Base-by-base conservation (phyloP, 371 early-diverging fungal species). In the Lichtheimia ramosa region DNA sequence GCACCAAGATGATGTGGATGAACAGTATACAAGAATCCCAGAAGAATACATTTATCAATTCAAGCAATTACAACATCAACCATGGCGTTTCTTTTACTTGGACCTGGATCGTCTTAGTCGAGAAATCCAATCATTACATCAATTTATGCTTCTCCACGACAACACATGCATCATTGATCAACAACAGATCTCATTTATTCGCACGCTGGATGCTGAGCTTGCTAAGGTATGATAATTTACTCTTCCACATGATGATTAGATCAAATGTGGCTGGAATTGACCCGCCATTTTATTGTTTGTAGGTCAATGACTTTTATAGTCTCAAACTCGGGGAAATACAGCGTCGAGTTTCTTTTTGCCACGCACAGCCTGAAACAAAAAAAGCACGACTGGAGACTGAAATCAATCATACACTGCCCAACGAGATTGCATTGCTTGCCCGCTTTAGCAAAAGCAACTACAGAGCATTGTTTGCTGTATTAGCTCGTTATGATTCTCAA, bases 271-370 rank as follows among this genome's bases (percentile, higher is more conserved):
- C 34, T 34, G 34, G 10, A 5, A 27, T 27, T 34, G 2, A 34
- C 34, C 34, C 34, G 34, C 34, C 34, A 8, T 34, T 34, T 34
- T 34, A 34, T 34, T 34, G 34, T 34, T 34, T 34, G 34, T 34
- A 58, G 59, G 59, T 58, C 28, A 34, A 58, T 23, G 59, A 58
- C 14, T 58, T 58, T 24, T 58, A 58, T 42, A 48, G 21, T 21
- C 59, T 58, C 40, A 49, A 58, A 43, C 43, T 49, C 12, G 59
- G 43, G 10, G 59, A 58, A 51, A 58, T 58, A 8, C 51, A 58
- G 15, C 59, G 59, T 2, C 59, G 59, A 7, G 34, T 58, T 24
- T 12, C 41, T 10, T 55, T 21, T 43, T 55, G 56, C 39, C 13
- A 34, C 7, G 46, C n/a, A 46, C 46, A 46, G 10, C n/a, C 21